phyloP scores from a whole-genome alignment of 108 stramenopile species.

The Cylindrotheca fusiformis region DNA sequence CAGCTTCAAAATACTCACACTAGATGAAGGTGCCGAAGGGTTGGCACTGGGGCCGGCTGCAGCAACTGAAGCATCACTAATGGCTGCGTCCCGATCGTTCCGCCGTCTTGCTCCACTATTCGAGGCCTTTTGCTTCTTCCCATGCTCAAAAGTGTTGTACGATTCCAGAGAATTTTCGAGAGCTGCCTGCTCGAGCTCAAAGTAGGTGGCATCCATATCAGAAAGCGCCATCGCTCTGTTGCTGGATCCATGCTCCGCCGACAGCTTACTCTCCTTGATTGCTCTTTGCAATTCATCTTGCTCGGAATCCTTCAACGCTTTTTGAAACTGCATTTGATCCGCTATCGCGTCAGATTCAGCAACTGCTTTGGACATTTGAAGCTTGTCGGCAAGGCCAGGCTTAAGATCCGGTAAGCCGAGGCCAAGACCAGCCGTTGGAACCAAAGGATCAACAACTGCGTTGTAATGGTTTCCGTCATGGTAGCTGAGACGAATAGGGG shows the following conservation, averaged over 20 bases:
- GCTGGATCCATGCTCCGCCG: slow-evolving; percentile 37
- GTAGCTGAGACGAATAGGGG: slow-evolving; percentile 76
- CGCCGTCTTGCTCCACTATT: neutral
- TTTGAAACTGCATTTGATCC: slow-evolving; percentile 46
- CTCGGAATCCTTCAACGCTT: slow-evolving; percentile 49
- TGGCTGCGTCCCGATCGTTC: neutral
- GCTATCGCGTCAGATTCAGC: slow-evolving; percentile 52
- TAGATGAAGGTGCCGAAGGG: no score
- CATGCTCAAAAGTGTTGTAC: slow-evolving; percentile 50
- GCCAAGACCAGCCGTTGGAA: slow-evolving; percentile 82
- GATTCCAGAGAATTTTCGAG: slow-evolving; percentile 63
- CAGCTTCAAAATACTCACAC: no score
- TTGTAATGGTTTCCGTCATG: slow-evolving; percentile 89
- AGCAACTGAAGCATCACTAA: neutral
- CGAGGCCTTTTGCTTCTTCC: slow-evolving; percentile 49
- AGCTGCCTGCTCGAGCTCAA: slow-evolving; percentile 81
- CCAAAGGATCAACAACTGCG: slow-evolving; percentile 73
- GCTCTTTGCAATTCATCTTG: slow-evolving; percentile 51
- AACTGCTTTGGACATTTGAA: slow-evolving; percentile 75
- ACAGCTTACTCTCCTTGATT: slow-evolving; percentile 46
- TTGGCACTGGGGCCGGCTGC: neutral
- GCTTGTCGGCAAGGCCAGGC: slow-evolving; percentile 76
- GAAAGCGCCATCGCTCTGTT: slow-evolving; percentile 66
- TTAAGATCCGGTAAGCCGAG: slow-evolving; percentile 75
- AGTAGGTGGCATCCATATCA: slow-evolving; percentile 76